These are phyloP conservation scores for Sporothrix variecibatus DNA, from an alignment of 2,329 filamentous ascomycete species.

Conservation along the genomic window DNA sequence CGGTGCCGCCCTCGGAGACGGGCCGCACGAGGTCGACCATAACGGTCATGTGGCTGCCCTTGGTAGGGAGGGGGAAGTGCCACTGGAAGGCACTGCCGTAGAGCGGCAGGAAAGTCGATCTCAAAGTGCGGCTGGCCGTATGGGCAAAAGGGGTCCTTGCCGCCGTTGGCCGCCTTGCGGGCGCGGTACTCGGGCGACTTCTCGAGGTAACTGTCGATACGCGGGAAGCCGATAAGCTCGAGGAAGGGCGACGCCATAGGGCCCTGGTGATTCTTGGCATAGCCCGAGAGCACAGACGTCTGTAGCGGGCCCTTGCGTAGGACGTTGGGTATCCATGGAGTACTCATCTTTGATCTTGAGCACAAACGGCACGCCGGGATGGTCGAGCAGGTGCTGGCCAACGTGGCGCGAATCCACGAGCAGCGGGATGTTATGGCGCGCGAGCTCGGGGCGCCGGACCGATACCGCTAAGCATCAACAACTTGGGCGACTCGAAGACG, in stretches of 20 bases:
- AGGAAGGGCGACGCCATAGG: constrained; percentile 31
- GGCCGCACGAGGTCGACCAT: constrained; percentile 52
- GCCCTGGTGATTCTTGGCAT: constrained; percentile 28
- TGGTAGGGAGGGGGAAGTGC: constrained; percentile 45
- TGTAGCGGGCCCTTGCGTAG: constrained; percentile 39
- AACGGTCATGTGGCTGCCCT: constrained; percentile 57
- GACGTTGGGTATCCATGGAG: constrained; percentile 45
- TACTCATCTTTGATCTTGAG: constrained; percentile 47
- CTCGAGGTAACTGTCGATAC: constrained; percentile 52
- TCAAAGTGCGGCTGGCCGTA: constrained; percentile 62
- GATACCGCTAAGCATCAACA: constrained; percentile 42
- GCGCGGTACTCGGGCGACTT: constrained; percentile 47
- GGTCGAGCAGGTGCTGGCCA: constrained; percentile 50
- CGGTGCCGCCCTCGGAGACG: constrained; percentile 49
- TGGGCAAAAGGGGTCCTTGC: constrained; percentile 56
- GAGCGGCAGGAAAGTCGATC: constrained; percentile 62
- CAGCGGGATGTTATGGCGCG: constrained; percentile 12
- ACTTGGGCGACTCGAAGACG: constrained; percentile 41
- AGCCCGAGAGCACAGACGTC: constrained; percentile 39
- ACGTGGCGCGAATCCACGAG: constrained; percentile 43
- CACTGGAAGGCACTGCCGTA: constrained; percentile 54
- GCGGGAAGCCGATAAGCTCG: constrained; percentile 58
- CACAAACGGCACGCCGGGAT: constrained; percentile 48
- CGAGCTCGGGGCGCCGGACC: constrained; percentile 44
- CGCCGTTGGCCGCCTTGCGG: constrained; percentile 45